Conservation (phyloP, 768 basidiomycete species). For the Mrakia gelida region DNA sequence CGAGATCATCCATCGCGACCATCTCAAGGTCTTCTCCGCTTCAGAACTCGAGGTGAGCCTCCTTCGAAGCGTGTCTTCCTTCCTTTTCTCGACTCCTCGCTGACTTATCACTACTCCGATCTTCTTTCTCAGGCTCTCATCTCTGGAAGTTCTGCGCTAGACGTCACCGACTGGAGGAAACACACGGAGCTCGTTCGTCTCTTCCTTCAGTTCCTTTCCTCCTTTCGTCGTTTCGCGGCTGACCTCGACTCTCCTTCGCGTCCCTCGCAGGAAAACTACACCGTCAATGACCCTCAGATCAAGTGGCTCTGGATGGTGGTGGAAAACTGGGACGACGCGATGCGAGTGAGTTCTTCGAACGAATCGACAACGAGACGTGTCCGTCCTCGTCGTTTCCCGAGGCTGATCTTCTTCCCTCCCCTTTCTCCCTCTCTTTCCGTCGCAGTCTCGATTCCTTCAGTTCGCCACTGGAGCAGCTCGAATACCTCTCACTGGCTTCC, state of each 20-base stretch:
- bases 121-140: neutral
- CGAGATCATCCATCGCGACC: neutral
- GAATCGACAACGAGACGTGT: neutral
- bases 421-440: neutral
- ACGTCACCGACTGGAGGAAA: neutral
- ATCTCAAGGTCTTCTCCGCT: neutral
- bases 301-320: slow-evolving; percentile 9
- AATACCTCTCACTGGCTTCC: slow-evolving; percentile 10
- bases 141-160: neutral
- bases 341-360: neutral
- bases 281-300: neutral
- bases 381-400: neutral
- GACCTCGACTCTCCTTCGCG: too few species aligned
- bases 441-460: neutral
- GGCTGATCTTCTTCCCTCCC: too few species aligned
- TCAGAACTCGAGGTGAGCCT: neutral
- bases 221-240: too few species aligned
- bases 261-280: neutral
- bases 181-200: neutral
- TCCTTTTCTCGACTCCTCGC: neutral
- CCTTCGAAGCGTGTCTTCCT: neutral
- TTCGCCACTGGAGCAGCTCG: slow-evolving; percentile 2
- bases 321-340: neutral
- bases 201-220: too few species aligned
- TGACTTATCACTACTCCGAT: neutral